Conservation (phyloP, 345 rosid genomes). For the Excoecaria agallocha region DNA sequence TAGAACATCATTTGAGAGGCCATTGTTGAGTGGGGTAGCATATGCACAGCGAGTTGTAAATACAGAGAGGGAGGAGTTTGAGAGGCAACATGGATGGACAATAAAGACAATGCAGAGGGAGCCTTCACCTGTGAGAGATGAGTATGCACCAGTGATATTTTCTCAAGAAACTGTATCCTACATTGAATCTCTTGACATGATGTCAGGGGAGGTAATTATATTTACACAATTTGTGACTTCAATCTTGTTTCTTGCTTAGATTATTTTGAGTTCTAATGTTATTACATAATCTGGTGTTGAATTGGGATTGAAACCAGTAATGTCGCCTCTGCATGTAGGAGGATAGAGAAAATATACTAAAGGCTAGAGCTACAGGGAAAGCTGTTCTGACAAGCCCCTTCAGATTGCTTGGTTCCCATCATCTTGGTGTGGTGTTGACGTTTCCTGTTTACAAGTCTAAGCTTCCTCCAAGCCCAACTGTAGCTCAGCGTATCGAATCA, state of each 20-base stretch:
- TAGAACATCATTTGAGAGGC: conserved; percentile 93
- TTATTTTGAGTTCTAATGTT: neutral
- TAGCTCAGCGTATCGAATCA: conserved; percentile 68
- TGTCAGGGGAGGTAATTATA: conserved; percentile 91
- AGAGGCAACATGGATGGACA: conserved; percentile 78
- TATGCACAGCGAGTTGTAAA: conserved; percentile 76
- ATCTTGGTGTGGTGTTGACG: conserved; percentile 97
- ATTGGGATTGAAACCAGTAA: conserved; percentile 10
- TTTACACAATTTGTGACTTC: conserved; percentile 1
- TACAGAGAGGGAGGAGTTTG: conserved; percentile 75
- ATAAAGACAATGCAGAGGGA: conserved; percentile 88
- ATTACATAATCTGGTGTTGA: conserved; percentile 6
- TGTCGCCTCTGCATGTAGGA: conserved; percentile 47
- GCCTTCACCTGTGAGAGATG: conserved; percentile 84
- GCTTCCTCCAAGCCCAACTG: conserved; percentile 65
- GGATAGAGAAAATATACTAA: conserved; percentile 85
- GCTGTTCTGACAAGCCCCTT: conserved; percentile 96
- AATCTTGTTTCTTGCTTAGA: neutral
- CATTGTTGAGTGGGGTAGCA: conserved; percentile 89
- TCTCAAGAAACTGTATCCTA: conserved; percentile 91
- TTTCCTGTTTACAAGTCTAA: conserved; percentile 90
- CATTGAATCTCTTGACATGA: conserved; percentile 93
- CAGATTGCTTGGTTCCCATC: conserved; percentile 82
- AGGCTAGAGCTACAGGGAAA: conserved; percentile 88
- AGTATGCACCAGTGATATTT: conserved; percentile 95